Evolutionary conservation across 352 stramenopile genomes (phyloP).

Genomic region (Pythium insidiosum): DNA sequence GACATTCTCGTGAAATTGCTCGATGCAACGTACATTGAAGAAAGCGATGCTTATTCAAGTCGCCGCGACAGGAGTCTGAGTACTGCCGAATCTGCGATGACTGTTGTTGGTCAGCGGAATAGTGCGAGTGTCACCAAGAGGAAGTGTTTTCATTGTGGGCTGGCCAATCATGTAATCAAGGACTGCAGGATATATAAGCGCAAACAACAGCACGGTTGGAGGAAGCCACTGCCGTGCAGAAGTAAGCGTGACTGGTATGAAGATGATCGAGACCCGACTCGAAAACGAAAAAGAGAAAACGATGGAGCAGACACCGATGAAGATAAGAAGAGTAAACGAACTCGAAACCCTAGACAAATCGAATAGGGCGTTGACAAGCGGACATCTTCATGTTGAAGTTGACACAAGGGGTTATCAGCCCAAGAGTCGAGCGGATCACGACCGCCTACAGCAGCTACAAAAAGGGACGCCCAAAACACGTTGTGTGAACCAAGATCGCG

Average conservation of each 20-base stretch:
- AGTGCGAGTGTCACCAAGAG: not conserved
- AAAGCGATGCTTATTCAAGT: too few species aligned
- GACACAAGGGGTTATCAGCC: too few species aligned
- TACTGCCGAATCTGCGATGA: not conserved
- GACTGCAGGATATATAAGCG: too few species aligned
- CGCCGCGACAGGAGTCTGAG: not conserved
- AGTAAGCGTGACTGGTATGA: not conserved
- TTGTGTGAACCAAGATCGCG: too few species aligned
- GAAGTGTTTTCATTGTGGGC: not conserved
- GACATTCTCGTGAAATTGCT: slow-evolving; percentile 1
- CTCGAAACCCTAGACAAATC: not conserved
- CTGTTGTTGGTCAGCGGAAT: not conserved
- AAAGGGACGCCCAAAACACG: too few species aligned
- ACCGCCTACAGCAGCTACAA: too few species aligned
- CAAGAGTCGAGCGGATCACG: too few species aligned
- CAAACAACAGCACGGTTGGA: too few species aligned
- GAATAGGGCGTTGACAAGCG: not conserved
- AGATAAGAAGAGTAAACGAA: not conserved
- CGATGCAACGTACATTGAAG: slow-evolving; percentile 6
- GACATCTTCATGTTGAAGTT: not conserved
- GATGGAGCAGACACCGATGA: not conserved
- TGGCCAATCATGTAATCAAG: not conserved
- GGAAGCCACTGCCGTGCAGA: not conserved
- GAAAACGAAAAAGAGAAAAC: slow-evolving; percentile 1
- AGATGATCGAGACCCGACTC: slow-evolving; percentile 6